phyloP scores from a whole-genome alignment of 306 rosid genomes.

The Ochetophila trinervis region DNA sequence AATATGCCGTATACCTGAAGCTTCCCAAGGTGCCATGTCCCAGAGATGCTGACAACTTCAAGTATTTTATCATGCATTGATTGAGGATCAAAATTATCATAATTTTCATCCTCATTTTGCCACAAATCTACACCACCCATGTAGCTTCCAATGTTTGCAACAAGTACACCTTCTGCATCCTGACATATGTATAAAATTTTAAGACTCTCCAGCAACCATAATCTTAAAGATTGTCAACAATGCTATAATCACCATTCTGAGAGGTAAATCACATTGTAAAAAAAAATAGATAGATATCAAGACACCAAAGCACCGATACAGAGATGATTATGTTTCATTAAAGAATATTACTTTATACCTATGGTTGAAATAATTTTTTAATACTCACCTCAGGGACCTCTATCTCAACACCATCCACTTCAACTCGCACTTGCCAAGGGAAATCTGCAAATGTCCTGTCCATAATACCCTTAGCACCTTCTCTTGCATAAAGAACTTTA shows the following conservation, averaged over 20 bases:
- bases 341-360: background rate
- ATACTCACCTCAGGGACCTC: slow-evolving; percentile 98
- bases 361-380: background rate
- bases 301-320: background rate
- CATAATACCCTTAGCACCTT: slow-evolving; percentile 93
- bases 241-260: background rate
- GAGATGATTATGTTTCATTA: background rate
- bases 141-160: slow-evolving; percentile 99
- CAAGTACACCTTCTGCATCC: slow-evolving; percentile 99
- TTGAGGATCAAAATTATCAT: slow-evolving; percentile 91
- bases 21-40: slow-evolving; percentile 99
- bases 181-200: slow-evolving; percentile 30
- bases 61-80: slow-evolving; percentile 97
- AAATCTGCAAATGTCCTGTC: slow-evolving; percentile 95
- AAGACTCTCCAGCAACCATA: background rate
- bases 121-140: slow-evolving; percentile 99
- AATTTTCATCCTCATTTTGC: slow-evolving; percentile 94
- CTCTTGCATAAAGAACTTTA: slow-evolving; percentile 98
- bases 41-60: slow-evolving; percentile 98
- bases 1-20: slow-evolving; percentile 65
- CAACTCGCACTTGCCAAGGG: slow-evolving; percentile 89
- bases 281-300: background rate
- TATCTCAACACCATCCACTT: slow-evolving; percentile 93
- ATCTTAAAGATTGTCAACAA: slow-evolving; percentile 8
- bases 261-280: too few species aligned